A percentile compares a stretch with the other conserved stretches of the same genome.
Conservation (phyloP, 225 moss, liverwort and hornwort genomes). For the Lunularia cruciata region DNA sequence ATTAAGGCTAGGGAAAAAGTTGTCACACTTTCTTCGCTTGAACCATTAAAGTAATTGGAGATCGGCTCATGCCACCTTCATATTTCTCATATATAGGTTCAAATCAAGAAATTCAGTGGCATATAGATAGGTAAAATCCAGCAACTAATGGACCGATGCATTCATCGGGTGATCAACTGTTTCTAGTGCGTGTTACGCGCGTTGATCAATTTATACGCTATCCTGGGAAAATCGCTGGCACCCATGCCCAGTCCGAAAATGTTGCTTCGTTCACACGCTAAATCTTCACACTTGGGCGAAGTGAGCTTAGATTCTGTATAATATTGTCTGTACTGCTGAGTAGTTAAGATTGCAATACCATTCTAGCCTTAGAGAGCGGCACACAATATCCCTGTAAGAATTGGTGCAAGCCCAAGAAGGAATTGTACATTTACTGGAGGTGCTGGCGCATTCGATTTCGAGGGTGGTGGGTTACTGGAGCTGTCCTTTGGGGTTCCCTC, state of each 20-base stretch:
- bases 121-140: not conserved
- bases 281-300: not conserved
- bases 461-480: not conserved
- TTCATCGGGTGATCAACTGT: not conserved
- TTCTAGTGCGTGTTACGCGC: not conserved
- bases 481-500: not conserved
- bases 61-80: conserved; percentile 10
- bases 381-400: no score
- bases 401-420: no score
- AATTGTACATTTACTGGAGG: no score
- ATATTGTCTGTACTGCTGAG: no score
- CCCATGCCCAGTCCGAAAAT: not conserved
- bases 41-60: no score
- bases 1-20: no score
- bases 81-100: conserved; percentile 1
- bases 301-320: not conserved
- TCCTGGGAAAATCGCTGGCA: not conserved
- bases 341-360: no score
- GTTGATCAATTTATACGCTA: not conserved
- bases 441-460: not conserved
- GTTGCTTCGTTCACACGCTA: conserved; percentile 3
- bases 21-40: no score
- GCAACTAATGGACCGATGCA: not conserved
- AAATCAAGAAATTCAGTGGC: conserved; percentile 14
- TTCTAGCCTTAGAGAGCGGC: no score